Evolutionary conservation across 345 rosid genomes (phyloP).

Genomic region (Lepidium africanum): DNA sequence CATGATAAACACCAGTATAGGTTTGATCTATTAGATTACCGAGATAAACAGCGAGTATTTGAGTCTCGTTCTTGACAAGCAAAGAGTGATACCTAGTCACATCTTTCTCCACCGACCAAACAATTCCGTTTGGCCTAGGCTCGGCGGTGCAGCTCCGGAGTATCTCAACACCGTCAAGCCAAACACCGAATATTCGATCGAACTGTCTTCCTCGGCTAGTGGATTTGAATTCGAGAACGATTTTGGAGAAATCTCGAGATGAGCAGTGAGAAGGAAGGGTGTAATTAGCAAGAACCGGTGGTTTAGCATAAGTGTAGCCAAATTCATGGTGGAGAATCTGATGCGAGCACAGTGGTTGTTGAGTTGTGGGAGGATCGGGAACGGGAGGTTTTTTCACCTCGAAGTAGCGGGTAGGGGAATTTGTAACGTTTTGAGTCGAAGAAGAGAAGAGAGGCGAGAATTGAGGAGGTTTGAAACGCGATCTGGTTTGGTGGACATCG

Average conservation of each 20-base stretch:
- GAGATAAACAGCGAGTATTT: conserved; percentile 53
- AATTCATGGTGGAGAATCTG: conserved; percentile 63
- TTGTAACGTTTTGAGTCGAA: conserved; percentile 1
- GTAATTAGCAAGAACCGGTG: conserved; percentile 68
- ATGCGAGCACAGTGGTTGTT: conserved; percentile 42
- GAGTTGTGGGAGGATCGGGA: conserved; percentile 25
- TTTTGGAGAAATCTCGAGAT: conserved; percentile 46
- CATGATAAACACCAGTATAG: conserved; percentile 82
- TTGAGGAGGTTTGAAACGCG: conserved; percentile 26
- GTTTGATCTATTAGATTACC: conserved; percentile 56
- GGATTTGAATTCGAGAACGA: conserved; percentile 74
- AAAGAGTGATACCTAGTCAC: conserved; percentile 70
- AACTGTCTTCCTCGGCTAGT: conserved; percentile 70
- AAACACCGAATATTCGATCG: conserved; percentile 83
- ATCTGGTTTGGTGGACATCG: conserved; percentile 35
- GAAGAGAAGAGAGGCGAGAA: conserved; percentile 27
- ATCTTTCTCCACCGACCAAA: conserved; percentile 79
- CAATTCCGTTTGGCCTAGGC: conserved; percentile 58
- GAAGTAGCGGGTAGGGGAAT: conserved; percentile 52
- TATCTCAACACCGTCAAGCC: conserved; percentile 88
- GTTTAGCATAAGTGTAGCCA: conserved; percentile 53
- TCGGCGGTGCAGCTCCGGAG: conserved; percentile 95
- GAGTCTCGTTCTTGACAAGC: conserved; percentile 49
- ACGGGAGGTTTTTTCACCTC: conserved; percentile 64
- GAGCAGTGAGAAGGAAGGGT: conserved; percentile 57